These are phyloP conservation scores for Millerozyma miso DNA, from an alignment of 805 yeast genomes.

Conservation along the genomic window DNA sequence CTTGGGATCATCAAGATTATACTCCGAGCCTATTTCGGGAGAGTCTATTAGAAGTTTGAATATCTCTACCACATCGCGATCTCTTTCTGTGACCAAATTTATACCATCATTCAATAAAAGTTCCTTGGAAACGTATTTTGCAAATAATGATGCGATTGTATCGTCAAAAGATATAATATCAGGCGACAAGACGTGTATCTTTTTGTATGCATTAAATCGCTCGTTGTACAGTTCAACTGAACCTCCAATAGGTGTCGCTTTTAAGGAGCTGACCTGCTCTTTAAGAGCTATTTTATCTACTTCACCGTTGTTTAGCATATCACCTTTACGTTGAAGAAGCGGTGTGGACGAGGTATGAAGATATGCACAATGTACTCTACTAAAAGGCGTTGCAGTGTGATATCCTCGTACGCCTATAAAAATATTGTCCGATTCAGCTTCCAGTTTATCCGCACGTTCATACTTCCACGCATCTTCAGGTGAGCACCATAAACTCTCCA, in stretches of 20 bases:
- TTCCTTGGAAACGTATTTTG: constrained; percentile 22
- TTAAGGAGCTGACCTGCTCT: neutral
- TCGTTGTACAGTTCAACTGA: constrained; percentile 15
- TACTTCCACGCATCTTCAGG: constrained; percentile 32
- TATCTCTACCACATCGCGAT: constrained; percentile 25
- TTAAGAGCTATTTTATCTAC: neutral
- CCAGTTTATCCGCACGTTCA: constrained; percentile 12
- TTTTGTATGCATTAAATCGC: constrained; percentile 19
- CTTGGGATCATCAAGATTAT: constrained; percentile 2
- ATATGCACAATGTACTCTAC: neutral
- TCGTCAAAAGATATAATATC: constrained; percentile 20
- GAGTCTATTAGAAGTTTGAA: constrained; percentile 34
- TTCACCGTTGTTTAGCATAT: neutral
- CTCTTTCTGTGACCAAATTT: constrained; percentile 14
- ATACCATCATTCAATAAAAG: constrained; percentile 7
- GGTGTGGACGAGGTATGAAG: neutral
- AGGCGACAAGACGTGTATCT: constrained; percentile 24
- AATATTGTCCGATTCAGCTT: constrained; percentile 27
- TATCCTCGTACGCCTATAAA: constrained; percentile 43
- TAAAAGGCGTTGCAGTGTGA: constrained; percentile 33
- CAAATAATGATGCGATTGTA: constrained; percentile 20
- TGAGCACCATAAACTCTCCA: constrained; percentile 65
- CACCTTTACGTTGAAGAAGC: neutral
- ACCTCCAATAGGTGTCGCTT: constrained; percentile 5
- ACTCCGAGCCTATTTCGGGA: constrained; percentile 13